Percentiles rank a stretch among this genome's conserved stretches.
Evolutionary conservation across 2,329 filamentous ascomycete species (phyloP).

Genomic region (Teratosphaeria viscida): DNA sequence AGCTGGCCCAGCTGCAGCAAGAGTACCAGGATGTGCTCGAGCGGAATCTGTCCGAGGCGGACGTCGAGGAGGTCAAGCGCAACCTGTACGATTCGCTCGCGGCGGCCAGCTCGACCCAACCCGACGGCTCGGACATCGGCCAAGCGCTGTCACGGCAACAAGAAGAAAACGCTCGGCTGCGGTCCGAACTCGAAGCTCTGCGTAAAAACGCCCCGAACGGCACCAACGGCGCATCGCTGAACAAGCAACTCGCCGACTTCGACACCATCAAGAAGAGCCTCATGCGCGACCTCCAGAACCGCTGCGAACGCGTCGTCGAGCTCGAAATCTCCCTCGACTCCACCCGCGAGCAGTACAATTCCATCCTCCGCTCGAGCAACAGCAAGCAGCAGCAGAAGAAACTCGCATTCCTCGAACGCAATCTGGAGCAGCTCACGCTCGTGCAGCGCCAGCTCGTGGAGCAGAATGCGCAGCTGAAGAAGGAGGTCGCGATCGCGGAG

Average conservation of each 20-base stretch:
- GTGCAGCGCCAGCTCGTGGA: slow-evolving; percentile 96
- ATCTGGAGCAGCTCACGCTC: slow-evolving; percentile 93
- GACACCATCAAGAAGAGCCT: slow-evolving; percentile 99
- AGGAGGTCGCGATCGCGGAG: slow-evolving; percentile 97
- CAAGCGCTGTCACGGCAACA: slow-evolving; percentile 67
- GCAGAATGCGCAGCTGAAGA: slow-evolving; percentile 94
- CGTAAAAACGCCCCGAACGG: slow-evolving; percentile 57
- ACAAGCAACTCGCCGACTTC: slow-evolving; percentile 97
- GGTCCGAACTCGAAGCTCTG: slow-evolving; percentile 68
- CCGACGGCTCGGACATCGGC: slow-evolving; percentile 52
- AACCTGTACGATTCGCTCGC: slow-evolving; percentile 67
- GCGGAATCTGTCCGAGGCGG: slow-evolving; percentile 64
- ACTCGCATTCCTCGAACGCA: slow-evolving; percentile 98
- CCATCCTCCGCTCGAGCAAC: slow-evolving; percentile 90
- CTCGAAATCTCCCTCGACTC: slow-evolving; percentile 96
- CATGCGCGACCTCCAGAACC: slow-evolving; percentile 97
- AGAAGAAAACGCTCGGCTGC: slow-evolving; percentile 73
- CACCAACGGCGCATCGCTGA: slow-evolving; percentile 48
- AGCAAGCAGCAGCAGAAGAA: slow-evolving; percentile 99
- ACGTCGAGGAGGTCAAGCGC: slow-evolving; percentile 75
- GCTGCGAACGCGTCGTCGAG: slow-evolving; percentile 92
- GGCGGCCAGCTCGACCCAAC: slow-evolving; percentile 40
- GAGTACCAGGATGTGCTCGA: slow-evolving; percentile 78
- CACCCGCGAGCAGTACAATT: slow-evolving; percentile 98
- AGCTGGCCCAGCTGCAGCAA: slow-evolving; percentile 61